phyloP scores from a whole-genome alignment of 1,284 basidiomycete genomes.

The Butyriboletus appendiculatus region DNA sequence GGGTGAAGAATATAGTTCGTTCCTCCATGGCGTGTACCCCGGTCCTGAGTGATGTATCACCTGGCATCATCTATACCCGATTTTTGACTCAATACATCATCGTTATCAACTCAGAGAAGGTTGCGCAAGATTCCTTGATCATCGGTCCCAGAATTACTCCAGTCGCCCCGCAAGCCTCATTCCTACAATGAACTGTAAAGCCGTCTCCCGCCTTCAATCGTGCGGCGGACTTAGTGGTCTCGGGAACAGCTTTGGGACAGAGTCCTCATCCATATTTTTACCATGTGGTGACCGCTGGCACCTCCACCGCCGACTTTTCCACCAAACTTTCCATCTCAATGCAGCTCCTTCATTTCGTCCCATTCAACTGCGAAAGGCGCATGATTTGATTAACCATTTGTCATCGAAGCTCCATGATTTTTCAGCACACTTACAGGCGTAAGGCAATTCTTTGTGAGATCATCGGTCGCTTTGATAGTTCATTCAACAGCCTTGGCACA shows the following conservation, averaged over 20 bases:
- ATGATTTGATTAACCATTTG: conserved; percentile 20
- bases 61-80: conserved; percentile 23
- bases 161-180: conserved; percentile 19
- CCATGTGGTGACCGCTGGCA: conserved; percentile 30
- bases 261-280: conserved; percentile 22
- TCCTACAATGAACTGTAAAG: conserved; percentile 21
- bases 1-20: conserved; percentile 25
- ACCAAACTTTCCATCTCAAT: conserved; percentile 23
- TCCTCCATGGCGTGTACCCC: not conserved
- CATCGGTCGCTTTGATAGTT: not conserved
- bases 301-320: conserved; percentile 31
- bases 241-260: conserved; percentile 17
- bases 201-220: not conserved
- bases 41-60: not conserved
- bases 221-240: not conserved
- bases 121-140: conserved; percentile 24
- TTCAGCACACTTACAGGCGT: conserved; percentile 21
- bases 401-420: conserved; percentile 1
- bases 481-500: conserved; percentile 15
- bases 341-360: conserved; percentile 24
- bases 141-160: conserved; percentile 25
- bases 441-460: not conserved
- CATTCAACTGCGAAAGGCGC: conserved; percentile 23
- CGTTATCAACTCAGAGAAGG: conserved; percentile 28
- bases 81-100: conserved; percentile 17